Base-by-base conservation (phyloP, 1,284 basidiomycete species). In the Trametes hirsuta region DNA sequence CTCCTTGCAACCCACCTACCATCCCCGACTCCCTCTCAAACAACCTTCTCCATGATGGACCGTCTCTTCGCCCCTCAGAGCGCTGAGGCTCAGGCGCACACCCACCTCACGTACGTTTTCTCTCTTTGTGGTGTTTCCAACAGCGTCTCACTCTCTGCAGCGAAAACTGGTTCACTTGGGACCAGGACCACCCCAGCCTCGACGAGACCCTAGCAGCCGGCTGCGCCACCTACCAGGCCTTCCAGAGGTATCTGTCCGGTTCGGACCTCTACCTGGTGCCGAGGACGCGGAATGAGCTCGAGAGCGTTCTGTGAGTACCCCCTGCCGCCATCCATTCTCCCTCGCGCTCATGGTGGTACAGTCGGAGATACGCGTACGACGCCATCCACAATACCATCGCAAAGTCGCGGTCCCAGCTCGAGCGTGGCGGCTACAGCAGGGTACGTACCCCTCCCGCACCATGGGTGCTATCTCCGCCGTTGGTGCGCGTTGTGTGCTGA, bases 301-400 rank as follows among this genome's bases (percentile, higher is more conserved):
- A 90, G 73, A 84, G 81, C 66, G 82, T 91, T 39, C 69, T 93
- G 89, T 91, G 63, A 68, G 87, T 81, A 36, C 53, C 52, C 58
- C 55, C 55, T 58, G 49, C 53, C 48, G 36, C 40, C 24, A 30
- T 14, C 22, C 21, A 59, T 48, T 57, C 40, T 35, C 41, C 25
- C 58, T 18, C 41, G 41, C 44, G 30, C 66, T 64, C 66, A 40
- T 65, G 52, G 21, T 47, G 49, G 35, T 51, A 34, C 30, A 91
- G 88, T 63, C 79, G 84, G 61, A 79, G 90, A 68, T 92, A 92
- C 69, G 83, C 87, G 0, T 85, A 88, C 68, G 90, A 92, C 64
- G 84, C 85, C 9, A 90, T 93, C 59, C 91, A 93, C 72, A 92
- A 92, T 71, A 83, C 83, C 4, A 90, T 93, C 68, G 79, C 90